Evolutionary conservation across 345 rosid species (phyloP).

Genomic region (Hibiscus tridactylites): DNA sequence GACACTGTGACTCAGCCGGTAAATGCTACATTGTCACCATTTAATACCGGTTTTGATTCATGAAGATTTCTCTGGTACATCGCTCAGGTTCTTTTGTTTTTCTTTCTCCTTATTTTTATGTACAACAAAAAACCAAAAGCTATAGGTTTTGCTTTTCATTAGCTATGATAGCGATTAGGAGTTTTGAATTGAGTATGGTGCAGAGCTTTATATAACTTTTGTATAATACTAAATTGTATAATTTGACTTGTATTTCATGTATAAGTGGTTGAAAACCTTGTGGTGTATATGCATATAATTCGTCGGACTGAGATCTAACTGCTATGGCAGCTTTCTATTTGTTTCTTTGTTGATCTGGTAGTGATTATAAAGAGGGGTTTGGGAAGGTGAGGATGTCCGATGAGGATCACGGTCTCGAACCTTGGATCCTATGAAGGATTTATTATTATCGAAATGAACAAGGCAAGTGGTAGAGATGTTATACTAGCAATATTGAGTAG

Average conservation of each 20-base stretch:
- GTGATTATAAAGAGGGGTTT: not conserved
- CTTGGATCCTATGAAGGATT: not conserved
- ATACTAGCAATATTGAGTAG: too few species aligned
- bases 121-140: not conserved
- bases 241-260: not conserved
- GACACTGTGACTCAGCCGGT: constrained; percentile 18
- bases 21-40: constrained; percentile 19
- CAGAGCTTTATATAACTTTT: not conserved
- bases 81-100: not conserved
- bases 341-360: too few species aligned
- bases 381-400: not conserved
- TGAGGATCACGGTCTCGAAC: not conserved
- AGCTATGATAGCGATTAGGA: not conserved
- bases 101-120: not conserved
- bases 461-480: not conserved
- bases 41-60: not conserved
- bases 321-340: not conserved
- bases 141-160: not conserved
- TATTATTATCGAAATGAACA: not conserved
- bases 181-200: not conserved
- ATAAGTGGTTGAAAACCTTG: not conserved
- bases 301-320: not conserved
- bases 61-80: not conserved
- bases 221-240: not conserved
- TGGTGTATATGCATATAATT: not conserved